These are phyloP conservation scores for Cryomyces antarcticus DNA, from an alignment of 495 filamentous ascomycete genomes.

Conservation along the genomic window DNA sequence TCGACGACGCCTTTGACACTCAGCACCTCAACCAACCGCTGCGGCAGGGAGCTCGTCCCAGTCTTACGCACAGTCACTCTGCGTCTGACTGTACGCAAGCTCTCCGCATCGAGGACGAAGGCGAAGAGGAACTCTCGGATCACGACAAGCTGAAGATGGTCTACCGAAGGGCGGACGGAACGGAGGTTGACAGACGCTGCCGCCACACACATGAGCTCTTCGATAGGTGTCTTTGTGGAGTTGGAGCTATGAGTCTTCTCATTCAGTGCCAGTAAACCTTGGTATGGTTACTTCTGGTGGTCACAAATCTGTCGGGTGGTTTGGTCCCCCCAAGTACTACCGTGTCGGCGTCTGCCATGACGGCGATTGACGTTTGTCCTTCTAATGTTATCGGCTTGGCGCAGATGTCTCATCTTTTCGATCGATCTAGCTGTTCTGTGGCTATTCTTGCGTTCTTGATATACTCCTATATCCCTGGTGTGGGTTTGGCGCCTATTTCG, in stretches of 20 bases:
- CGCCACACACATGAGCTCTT: background rate
- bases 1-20: slow-evolving; percentile 12
- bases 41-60: slow-evolving; percentile 15
- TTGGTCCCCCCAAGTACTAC: too few species aligned
- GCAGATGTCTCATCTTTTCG: too few species aligned
- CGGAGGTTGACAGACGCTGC: slow-evolving; percentile 5
- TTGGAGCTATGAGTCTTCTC: background rate
- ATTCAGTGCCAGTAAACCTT: too few species aligned
- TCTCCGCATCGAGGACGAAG: slow-evolving; percentile 18
- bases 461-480: too few species aligned
- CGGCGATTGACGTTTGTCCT: too few species aligned
- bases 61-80: background rate
- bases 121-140: slow-evolving; percentile 13
- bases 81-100: slow-evolving; percentile 1
- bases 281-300: too few species aligned
- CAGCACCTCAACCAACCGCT: slow-evolving; percentile 14
- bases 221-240: background rate
- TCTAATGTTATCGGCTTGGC: too few species aligned
- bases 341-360: too few species aligned
- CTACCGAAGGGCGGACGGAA: slow-evolving; percentile 28
- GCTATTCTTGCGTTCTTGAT: too few species aligned
- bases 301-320: too few species aligned
- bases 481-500: too few species aligned
- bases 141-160: slow-evolving; percentile 14
- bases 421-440: too few species aligned